phyloP scores from a whole-genome alignment of 148 eudicot genomes.

The Cornus controversa region DNA sequence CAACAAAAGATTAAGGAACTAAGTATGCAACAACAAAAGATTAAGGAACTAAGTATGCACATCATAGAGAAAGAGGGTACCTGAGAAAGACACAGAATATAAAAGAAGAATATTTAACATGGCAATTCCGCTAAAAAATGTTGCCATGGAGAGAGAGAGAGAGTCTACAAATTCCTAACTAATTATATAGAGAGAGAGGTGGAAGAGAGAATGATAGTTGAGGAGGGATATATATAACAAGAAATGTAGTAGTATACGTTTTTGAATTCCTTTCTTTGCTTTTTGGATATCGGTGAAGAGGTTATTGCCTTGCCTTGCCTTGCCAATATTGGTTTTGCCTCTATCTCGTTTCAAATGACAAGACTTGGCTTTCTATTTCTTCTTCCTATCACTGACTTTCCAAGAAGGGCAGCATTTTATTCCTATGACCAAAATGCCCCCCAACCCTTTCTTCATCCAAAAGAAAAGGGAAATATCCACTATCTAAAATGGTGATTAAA shows the following conservation, averaged over 20 bases:
- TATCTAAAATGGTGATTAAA: too few species aligned
- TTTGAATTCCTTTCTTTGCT: constrained; percentile 46
- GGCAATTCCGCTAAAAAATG: constrained; percentile 8
- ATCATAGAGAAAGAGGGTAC: constrained; percentile 16
- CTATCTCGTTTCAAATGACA: constrained; percentile 19
- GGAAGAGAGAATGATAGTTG: constrained; percentile 2
- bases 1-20: background rate
- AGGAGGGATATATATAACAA: background rate
- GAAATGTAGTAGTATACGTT: background rate
- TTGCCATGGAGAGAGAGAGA: constrained; percentile 26
- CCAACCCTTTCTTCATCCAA: constrained; percentile 14
- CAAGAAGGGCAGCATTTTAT: background rate
- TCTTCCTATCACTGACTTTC: constrained; percentile 11
- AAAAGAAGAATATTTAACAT: constrained; percentile 21
- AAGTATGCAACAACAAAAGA: background rate
- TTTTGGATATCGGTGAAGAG: constrained; percentile 29
- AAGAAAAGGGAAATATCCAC: background rate
- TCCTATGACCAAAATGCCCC: constrained; percentile 13
- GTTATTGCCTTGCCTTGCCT: constrained; percentile 11
- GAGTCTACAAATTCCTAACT: background rate
- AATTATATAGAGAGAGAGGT: background rate
- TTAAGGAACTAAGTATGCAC: background rate
- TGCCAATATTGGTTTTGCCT: constrained; percentile 13
- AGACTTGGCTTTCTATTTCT: constrained; percentile 9
- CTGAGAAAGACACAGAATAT: constrained; percentile 25